Evolutionary conservation across 176 grass and related monocot species (phyloP).

Genomic region (Poa pratensis): DNA sequence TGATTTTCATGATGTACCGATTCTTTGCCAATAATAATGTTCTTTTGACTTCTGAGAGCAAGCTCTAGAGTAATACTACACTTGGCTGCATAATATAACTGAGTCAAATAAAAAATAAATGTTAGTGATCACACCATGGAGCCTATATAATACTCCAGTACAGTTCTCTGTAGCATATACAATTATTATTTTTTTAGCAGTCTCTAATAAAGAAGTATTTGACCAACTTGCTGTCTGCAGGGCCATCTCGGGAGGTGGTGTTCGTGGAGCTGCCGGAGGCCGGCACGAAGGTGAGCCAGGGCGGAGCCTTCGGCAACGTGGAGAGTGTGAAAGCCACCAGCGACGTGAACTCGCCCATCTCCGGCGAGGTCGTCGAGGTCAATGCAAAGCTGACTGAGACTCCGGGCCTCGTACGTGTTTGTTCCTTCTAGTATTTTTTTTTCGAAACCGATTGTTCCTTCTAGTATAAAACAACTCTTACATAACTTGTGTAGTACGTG

Average conservation of each 20-base stretch:
- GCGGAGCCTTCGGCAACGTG: constrained; percentile 77
- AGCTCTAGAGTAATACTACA: not conserved
- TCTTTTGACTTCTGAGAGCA: not conserved
- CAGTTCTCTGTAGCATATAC: not conserved
- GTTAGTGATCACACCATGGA: not conserved
- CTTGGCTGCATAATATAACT: constrained; percentile 1
- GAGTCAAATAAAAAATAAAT: not conserved
- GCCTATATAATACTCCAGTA: not conserved
- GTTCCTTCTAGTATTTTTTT: no score
- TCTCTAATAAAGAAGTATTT: not conserved
- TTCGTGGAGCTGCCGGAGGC: constrained; percentile 87
- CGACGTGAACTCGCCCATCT: constrained; percentile 87
- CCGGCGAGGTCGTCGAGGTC: constrained; percentile 86
- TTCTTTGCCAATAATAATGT: not conserved
- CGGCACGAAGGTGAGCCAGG: constrained; percentile 53
- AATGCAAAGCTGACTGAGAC: constrained; percentile 72
- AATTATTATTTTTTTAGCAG: no score
- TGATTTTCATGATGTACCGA: constrained; percentile 2
- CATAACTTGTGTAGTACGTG: not conserved
- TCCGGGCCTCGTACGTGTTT: constrained; percentile 75
- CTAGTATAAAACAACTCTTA: not conserved
- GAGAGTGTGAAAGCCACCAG: constrained; percentile 99
- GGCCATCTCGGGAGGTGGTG: constrained; percentile 88
- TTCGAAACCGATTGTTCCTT: not conserved
- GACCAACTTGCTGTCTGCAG: constrained; percentile 40